Evolutionary conservation across 2,329 filamentous ascomycete species (phyloP).

Genomic region (Nothomitra cinnamomea): DNA sequence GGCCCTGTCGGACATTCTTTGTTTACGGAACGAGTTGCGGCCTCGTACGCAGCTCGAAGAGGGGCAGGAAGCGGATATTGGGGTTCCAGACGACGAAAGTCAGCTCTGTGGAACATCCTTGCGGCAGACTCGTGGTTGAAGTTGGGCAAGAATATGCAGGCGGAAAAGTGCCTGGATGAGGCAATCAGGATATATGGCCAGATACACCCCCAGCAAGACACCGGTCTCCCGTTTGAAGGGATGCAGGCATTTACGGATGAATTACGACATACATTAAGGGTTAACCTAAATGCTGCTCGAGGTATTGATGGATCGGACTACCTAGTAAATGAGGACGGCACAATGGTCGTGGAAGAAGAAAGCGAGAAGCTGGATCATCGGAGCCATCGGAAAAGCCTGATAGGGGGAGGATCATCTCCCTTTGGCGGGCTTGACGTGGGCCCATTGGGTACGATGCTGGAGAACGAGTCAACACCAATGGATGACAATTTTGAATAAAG

Average conservation of each 20-base stretch:
- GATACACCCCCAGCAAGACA: constrained; percentile 21
- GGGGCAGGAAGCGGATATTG: constrained; percentile 48
- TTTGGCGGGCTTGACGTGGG: constrained; percentile 32
- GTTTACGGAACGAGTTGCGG: constrained; percentile 68
- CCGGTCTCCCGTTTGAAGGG: constrained; percentile 29
- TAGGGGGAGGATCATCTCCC: constrained; percentile 26
- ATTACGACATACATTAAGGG: constrained; percentile 24
- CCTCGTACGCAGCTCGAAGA: constrained; percentile 62
- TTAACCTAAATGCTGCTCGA: constrained; percentile 25
- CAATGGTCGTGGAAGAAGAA: constrained; percentile 27
- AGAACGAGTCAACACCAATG: constrained; percentile 19
- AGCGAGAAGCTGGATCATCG: constrained; percentile 39
- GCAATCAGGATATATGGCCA: constrained; percentile 38
- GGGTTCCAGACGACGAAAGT: constrained; percentile 64
- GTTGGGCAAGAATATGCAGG: constrained; percentile 59
- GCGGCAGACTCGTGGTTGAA: constrained; percentile 72
- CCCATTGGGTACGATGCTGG: constrained; percentile 16
- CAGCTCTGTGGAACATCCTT: constrained; percentile 74
- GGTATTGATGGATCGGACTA: constrained; percentile 17
- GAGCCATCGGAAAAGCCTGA: constrained; percentile 37
- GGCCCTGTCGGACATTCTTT: constrained; percentile 65
- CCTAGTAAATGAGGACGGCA: constrained; percentile 12
- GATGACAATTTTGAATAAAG: constrained; percentile 32
- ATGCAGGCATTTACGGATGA: constrained; percentile 32
- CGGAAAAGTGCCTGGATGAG: constrained; percentile 59